phyloP scores from a whole-genome alignment of 179 eudicot genomes.

The Beta lomatogona region DNA sequence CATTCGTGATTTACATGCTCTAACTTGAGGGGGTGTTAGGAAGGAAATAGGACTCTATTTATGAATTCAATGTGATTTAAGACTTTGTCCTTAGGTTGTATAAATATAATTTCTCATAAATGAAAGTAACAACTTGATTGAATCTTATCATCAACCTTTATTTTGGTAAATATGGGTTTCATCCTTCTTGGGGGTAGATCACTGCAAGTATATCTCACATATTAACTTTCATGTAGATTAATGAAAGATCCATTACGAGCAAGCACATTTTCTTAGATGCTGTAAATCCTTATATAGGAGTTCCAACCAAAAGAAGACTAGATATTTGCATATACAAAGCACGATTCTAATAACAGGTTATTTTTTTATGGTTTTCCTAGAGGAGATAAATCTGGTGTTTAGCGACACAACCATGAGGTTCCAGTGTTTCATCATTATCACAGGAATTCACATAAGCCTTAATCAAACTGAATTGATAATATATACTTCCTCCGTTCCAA shows the following conservation, averaged over 20 bases:
- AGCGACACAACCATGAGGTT: constrained; percentile 51
- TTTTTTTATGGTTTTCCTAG: constrained; percentile 5
- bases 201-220: constrained; percentile 46
- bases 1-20: too few species aligned
- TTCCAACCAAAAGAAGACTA: background rate
- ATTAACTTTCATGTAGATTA: background rate
- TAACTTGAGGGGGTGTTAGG: too few species aligned
- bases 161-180: constrained; percentile 60
- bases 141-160: too few species aligned
- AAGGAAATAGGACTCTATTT: too few species aligned
- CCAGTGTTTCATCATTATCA: constrained; percentile 58
- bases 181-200: constrained; percentile 69
- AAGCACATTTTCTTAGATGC: too few species aligned
- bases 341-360: background rate
- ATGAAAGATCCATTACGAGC: too few species aligned
- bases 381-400: constrained; percentile 56
- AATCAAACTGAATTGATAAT: constrained; percentile 10
- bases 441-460: constrained; percentile 36
- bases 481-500: too few species aligned
- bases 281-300: background rate
- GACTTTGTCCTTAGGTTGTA: too few species aligned
- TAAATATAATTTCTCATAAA: too few species aligned
- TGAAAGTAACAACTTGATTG: too few species aligned
- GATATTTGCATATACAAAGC: background rate
- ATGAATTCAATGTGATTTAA: too few species aligned